These are phyloP conservation scores for Spergularia marina DNA, from an alignment of 148 eudicot genomes.

Conservation along the genomic window DNA sequence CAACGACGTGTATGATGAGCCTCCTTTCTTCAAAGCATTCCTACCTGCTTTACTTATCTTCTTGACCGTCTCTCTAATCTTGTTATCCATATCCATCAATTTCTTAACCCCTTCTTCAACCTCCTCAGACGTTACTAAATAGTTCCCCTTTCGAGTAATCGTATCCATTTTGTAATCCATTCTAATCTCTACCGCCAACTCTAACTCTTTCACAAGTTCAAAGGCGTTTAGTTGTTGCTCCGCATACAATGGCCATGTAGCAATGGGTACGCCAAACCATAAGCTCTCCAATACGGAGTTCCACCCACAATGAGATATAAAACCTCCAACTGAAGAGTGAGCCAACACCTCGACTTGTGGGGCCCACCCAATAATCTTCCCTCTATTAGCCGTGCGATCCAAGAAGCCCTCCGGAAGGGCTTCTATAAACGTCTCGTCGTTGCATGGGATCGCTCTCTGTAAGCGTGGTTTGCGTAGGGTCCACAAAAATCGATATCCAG, in stretches of 20 bases:
- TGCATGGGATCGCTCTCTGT: not conserved
- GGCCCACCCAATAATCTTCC: conserved; percentile 12
- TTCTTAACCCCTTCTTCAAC: conserved; percentile 19
- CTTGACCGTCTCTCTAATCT: conserved; percentile 11
- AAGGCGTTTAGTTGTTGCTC: conserved; percentile 13
- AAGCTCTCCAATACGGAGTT: conserved; percentile 7
- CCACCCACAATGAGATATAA: conserved; percentile 16
- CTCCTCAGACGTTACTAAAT: conserved; percentile 4
- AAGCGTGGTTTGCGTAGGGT: conserved; percentile 9
- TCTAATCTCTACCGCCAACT: not conserved
- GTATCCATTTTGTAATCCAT: conserved; percentile 4
- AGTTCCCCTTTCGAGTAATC: not conserved
- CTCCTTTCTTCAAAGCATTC: conserved; percentile 20
- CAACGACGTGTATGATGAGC: conserved; percentile 29
- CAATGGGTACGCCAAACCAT: conserved; percentile 13
- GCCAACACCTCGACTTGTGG: conserved; percentile 7
- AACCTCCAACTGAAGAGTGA: not conserved
- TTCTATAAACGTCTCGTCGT: conserved; percentile 3
- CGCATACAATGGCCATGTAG: not conserved
- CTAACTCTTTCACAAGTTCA: not conserved
- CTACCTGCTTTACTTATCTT: conserved; percentile 22
- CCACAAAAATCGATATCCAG: conserved; percentile 39
- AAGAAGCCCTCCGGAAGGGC: conserved; percentile 15
- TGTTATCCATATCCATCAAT: conserved; percentile 22
- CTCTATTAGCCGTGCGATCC: not conserved